A percentile compares a stretch with the other conserved stretches of the same genome.
Conservation (phyloP, 2,329 filamentous ascomycete genomes). For the Epichloe sylvatica region DNA sequence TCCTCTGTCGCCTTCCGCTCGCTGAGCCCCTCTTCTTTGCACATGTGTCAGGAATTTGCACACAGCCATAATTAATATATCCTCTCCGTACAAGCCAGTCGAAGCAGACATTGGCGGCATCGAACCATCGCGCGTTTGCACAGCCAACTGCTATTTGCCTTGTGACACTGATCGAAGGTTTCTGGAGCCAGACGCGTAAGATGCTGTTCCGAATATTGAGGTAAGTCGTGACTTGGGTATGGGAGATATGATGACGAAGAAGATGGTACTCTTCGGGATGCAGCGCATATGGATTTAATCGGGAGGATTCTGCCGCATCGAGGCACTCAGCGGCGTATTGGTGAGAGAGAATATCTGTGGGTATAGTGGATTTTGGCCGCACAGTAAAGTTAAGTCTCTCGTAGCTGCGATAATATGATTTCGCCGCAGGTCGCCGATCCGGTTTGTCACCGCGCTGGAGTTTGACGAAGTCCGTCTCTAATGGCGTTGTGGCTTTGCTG, state of each 20-base stretch:
- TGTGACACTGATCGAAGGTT: conserved; percentile 69
- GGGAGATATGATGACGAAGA: conserved; percentile 67
- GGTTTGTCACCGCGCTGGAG: conserved; percentile 11
- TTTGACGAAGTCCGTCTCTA: conserved; percentile 25
- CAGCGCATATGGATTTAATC: conserved; percentile 77
- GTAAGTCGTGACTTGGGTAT: conserved; percentile 84
- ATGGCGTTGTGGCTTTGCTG: conserved; percentile 50
- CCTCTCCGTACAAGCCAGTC: conserved; percentile 84
- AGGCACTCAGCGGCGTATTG: conserved; percentile 90
- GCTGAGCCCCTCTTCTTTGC: conserved; percentile 24
- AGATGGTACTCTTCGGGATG: conserved; percentile 74
- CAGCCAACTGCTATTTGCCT: conserved; percentile 81
- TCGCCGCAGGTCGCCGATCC: conserved; percentile 9
- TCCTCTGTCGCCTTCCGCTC: conserved; percentile 43
- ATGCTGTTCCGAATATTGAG: conserved; percentile 94
- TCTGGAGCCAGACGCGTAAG: conserved; percentile 74
- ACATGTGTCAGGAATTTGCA: conserved; percentile 43
- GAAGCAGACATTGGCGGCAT: conserved; percentile 74
- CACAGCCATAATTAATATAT: conserved; percentile 93
- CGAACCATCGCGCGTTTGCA: conserved; percentile 78
- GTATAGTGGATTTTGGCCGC: conserved; percentile 71
- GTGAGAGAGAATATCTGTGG: conserved; percentile 52
- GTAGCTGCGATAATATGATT: conserved; percentile 16
- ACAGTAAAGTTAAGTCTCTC: conserved; percentile 39
- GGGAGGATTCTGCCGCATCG: conserved; percentile 73